phyloP scores from a whole-genome alignment of 768 basidiomycete genomes.

The Chlorophyllum brunneum region DNA sequence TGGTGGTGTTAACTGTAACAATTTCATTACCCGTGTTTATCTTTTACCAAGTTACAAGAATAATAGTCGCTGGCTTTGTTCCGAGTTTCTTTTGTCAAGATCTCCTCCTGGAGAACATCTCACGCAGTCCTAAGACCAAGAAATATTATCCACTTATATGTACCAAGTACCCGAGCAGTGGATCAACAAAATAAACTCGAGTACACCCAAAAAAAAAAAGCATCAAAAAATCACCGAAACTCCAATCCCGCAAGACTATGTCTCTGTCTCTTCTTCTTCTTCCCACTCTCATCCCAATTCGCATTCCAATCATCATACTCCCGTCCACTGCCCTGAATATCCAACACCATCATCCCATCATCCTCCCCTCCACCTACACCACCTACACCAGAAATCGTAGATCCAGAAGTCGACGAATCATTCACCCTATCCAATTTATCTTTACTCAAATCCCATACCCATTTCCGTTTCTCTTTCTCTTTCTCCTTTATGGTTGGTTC shows the following conservation, averaged over 20 bases:
- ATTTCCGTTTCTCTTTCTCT: slow-evolving; percentile 8
- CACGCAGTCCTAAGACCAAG: too few species aligned
- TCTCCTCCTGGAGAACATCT: too few species aligned
- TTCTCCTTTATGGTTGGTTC: neutral
- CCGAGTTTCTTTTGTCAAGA: too few species aligned
- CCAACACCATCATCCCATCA: neutral
- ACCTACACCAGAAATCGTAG: neutral
- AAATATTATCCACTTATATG: too few species aligned
- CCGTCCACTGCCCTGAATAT: neutral
- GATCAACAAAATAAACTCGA: too few species aligned
- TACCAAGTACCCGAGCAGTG: too few species aligned
- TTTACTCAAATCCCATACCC: slow-evolving; percentile 5
- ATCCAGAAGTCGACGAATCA: neutral
- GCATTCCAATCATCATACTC: neutral
- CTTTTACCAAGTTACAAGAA: too few species aligned
- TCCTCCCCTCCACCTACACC: neutral
- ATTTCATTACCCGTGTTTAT: too few species aligned
- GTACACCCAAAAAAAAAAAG: neutral
- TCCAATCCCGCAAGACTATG: slow-evolving; percentile 54
- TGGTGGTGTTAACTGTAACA: too few species aligned
- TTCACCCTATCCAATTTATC: neutral
- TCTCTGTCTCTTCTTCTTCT: neutral
- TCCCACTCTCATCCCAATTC: neutral
- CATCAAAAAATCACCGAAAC: slow-evolving; percentile 65
- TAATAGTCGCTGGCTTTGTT: too few species aligned